These are phyloP conservation scores for Rheum nobile DNA, from an alignment of 148 eudicot species.

Conservation along the genomic window DNA sequence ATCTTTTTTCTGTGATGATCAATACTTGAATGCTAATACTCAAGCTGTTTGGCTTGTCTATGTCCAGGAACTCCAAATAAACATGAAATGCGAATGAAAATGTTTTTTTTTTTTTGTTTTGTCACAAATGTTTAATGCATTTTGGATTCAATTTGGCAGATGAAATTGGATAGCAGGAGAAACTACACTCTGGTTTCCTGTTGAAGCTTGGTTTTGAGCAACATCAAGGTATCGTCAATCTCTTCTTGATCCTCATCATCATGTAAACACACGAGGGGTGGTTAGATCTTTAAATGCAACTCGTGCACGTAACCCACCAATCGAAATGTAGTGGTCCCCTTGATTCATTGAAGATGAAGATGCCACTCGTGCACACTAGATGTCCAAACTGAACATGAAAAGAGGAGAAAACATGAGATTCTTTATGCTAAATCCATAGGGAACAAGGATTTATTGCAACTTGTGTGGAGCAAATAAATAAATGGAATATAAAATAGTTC, in stretches of 20 bases:
- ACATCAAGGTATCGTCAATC: background rate
- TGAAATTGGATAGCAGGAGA: background rate
- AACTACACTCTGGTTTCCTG: background rate
- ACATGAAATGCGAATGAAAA: background rate
- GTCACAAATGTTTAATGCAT: background rate
- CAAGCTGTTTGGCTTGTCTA: background rate
- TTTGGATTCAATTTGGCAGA: background rate
- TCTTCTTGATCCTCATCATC: background rate
- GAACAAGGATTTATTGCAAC: background rate
- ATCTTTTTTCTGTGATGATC: background rate
- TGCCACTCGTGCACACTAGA: constrained; percentile 4
- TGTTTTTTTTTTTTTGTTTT: background rate
- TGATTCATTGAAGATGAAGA: background rate
- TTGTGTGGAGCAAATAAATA: background rate
- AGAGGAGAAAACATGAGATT: background rate
- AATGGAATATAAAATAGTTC: background rate
- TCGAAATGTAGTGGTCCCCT: background rate
- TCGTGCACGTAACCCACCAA: background rate
- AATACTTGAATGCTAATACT: background rate
- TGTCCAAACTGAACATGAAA: background rate
- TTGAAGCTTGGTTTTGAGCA: background rate
- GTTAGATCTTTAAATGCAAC: background rate
- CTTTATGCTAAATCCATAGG: background rate
- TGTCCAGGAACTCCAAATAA: background rate
- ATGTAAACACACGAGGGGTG: background rate